These are phyloP conservation scores for Bremia lactucae DNA, from an alignment of 352 stramenopile genomes.

Conservation along the genomic window DNA sequence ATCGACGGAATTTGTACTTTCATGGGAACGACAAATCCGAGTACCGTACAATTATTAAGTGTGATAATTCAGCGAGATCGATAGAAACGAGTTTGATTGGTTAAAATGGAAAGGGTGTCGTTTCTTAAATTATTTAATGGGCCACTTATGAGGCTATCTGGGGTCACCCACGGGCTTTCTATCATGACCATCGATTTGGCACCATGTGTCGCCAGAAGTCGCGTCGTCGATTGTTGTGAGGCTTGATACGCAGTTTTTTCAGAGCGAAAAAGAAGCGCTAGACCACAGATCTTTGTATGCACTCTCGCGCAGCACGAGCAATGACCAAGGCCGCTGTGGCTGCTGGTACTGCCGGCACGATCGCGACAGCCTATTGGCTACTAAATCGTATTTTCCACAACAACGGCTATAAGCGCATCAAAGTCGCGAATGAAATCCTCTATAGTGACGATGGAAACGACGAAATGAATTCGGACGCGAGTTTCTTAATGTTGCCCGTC, in stretches of 20 bases:
- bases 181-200: too few species aligned
- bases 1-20: constrained; percentile 26
- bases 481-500: constrained; percentile 11
- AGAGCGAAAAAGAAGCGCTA: constrained; percentile 11
- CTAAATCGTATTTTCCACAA: constrained; percentile 13
- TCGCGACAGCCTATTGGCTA: constrained; percentile 14
- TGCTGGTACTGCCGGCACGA: constrained; percentile 14
- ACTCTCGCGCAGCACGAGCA: constrained; percentile 12
- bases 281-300: constrained; percentile 9
- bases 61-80: too few species aligned
- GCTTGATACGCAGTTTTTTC: neutral
- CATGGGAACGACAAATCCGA: constrained; percentile 15
- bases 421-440: neutral
- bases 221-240: constrained; percentile 1
- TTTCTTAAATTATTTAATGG: too few species aligned
- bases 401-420: constrained; percentile 2
- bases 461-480: constrained; percentile 1
- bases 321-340: constrained; percentile 10
- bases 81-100: too few species aligned
- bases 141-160: too few species aligned
- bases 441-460: neutral
- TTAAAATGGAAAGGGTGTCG: too few species aligned
- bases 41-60: too few species aligned
- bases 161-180: too few species aligned
- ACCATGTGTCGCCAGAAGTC: too few species aligned